Evolutionary conservation across 768 basidiomycete species (phyloP), one percentile per base, ranked within the genome.

Genomic region (Termitomyces heimii): DNA sequence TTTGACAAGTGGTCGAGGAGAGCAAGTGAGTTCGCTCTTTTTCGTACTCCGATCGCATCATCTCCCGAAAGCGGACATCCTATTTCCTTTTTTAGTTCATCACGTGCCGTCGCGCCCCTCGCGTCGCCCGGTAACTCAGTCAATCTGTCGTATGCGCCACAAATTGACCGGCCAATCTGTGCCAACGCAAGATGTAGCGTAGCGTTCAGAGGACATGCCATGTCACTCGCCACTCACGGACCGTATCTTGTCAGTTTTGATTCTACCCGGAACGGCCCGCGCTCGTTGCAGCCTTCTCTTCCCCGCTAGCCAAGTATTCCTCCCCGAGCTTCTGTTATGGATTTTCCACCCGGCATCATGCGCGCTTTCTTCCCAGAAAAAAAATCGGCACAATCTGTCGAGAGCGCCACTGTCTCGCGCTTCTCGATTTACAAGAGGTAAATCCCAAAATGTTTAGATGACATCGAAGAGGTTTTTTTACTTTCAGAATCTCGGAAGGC

Each of bases 31-130:
- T 57, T 35, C 26, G 54, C 40, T 29, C 42, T 24, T 60, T 61
- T 66, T 68, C 59, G 50, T 7, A 62, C 66, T 65, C 67, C 67
- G 64, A 57, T 63, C 52, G 55, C 57, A 57, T 60, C 57, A 63
- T 35, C 58, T 53, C 65, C 65, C 64, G 46, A 53, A 60, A 62
- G 42, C 54, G 53, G 67, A 16, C 50, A 66, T 61, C 44, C 8
- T 24, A n/a, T 58, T 68, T 62, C 67, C 68, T 63, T 65, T 62
- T 18, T 61, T 46, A 24, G 57, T 51, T 9, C 29, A 55, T 60
- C 65, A 65, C 61, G 64, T 67, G 66, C 5, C 12, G 18, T 40
- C 59, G 51, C 48, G 48, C 61, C 54, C 50, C 56, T 52, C 60
- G 53, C 57, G 58, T 64, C 61, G 46, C 58, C 37, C 63, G 60